A percentile compares a stretch with the other conserved stretches of the same genome.
Conservation (phyloP, 257 asterid genomes). For the Nicotiana otophora region DNA sequence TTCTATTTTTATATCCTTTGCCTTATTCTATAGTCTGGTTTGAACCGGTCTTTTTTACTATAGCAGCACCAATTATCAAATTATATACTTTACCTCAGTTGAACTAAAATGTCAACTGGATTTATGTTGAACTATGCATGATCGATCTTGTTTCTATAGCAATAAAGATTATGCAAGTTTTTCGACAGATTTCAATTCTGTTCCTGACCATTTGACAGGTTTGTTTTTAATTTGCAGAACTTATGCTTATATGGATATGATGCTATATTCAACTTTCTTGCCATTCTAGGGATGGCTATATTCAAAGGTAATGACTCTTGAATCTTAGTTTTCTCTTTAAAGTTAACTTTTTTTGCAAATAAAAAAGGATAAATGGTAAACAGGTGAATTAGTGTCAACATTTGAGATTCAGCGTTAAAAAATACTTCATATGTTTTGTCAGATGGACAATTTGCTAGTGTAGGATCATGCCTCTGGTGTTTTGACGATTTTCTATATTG, state of each 20-base stretch:
- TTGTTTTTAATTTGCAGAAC: slow-evolving; percentile 49
- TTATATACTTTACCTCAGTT: background rate
- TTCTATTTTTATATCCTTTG: background rate
- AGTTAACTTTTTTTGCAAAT: too few species aligned
- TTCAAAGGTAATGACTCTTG: slow-evolving; percentile 50
- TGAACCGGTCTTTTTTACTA: too few species aligned
- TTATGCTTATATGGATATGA: slow-evolving; percentile 94
- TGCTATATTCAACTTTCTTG: slow-evolving; percentile 93
- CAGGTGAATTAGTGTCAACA: too few species aligned
- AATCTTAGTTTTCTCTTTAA: too few species aligned
- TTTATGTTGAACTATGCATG: background rate
- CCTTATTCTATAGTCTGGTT: background rate
- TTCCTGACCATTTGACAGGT: background rate
- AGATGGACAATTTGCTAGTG: too few species aligned
- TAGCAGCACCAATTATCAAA: too few species aligned
- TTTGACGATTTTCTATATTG: too few species aligned
- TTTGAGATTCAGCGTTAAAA: too few species aligned
- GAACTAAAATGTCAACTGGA: too few species aligned
- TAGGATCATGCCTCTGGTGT: background rate
- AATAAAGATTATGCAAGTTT: background rate
- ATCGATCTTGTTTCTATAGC: background rate
- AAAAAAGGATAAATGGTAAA: too few species aligned
- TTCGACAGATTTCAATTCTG: background rate
- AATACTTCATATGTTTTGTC: too few species aligned
- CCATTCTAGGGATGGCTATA: slow-evolving; percentile 60